Base-by-base conservation (phyloP, 352 stramenopile species). In the Phytophthora sojae region DNA sequence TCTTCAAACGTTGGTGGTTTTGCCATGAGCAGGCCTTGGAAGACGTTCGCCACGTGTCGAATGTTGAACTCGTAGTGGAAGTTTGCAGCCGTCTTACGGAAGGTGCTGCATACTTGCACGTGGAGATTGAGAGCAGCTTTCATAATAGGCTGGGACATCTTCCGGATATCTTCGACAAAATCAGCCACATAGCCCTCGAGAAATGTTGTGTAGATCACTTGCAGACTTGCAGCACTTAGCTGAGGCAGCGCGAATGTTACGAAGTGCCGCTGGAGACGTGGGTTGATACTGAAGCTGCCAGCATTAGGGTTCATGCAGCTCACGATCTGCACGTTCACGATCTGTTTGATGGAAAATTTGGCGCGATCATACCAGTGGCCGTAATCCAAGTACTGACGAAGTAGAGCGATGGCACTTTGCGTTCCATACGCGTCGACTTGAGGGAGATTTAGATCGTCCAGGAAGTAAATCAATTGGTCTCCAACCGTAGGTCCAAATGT, bases 21-120 rank as follows among this genome's bases (percentile, higher is more conserved):
- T 7, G 92, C 91, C 57, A 98, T 90, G 7, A 99, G 70, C 25
- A 99, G 61, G 6, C 96, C 96, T 75, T 99, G 96, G 58, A 99
- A 98, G 4, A 99, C 92, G 61, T 97, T 98, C 7, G 86, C 91
- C 3, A 99, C 76, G 71, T 99, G 93, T 7, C 97, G 90, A 57
- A 99, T 98, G 73, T 98, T 99, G 73, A 99, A 99, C 58, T 99
- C 95, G 70, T 99, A 99, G 75, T 99, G 96, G 63, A 99, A 99
- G 54, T 99, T 99, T 5, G 87, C 83, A 0, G 96, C 96, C 0
- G 95, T 98, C 75, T 98, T 98, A 9, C 93, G 80, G 71, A 99
- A 96, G 2, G 84, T 89, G 8, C 72, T 64, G 1, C 79, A 76
- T 0, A 98, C 79, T 56, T 96, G 84, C 1, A 81, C 67, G 58